Conservation (phyloP, 2,329 filamentous ascomycete species). For the Aspergillus arachidicola region DNA sequence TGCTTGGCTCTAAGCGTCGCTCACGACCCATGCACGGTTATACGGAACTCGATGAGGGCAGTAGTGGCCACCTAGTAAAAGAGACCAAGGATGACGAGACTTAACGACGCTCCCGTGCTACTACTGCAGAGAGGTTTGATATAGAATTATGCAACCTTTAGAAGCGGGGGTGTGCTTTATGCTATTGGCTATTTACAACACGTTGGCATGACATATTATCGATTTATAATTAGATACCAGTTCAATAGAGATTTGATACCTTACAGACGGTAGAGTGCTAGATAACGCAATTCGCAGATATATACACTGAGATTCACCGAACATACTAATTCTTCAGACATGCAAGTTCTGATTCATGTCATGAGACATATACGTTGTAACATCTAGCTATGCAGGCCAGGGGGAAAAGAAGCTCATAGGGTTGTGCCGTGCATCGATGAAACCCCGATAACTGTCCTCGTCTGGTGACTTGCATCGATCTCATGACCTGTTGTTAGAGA, state of each 20-base stretch:
- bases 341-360: neutral
- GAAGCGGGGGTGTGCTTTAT: neutral
- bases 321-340: neutral
- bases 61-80: neutral
- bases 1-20: neutral
- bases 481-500: neutral
- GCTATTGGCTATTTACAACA: neutral
- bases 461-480: neutral
- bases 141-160: no score
- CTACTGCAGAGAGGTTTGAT: neutral
- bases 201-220: neutral
- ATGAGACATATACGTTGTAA: neutral
- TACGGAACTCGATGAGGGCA: neutral
- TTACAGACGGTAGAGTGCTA: neutral
- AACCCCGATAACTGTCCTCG: neutral
- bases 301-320: neutral
- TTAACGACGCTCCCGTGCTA: neutral
- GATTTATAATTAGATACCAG: neutral
- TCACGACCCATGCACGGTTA: constrained; percentile 1
- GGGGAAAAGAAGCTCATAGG: neutral
- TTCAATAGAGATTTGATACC: neutral
- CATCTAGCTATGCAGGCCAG: neutral
- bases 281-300: neutral
- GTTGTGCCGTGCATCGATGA: neutral
- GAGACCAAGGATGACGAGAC: neutral